Percentiles rank a stretch among this genome's conserved stretches.
These are phyloP conservation scores for Murraya koenigii DNA, from an alignment of 345 rosid genomes.

Conservation along the genomic window DNA sequence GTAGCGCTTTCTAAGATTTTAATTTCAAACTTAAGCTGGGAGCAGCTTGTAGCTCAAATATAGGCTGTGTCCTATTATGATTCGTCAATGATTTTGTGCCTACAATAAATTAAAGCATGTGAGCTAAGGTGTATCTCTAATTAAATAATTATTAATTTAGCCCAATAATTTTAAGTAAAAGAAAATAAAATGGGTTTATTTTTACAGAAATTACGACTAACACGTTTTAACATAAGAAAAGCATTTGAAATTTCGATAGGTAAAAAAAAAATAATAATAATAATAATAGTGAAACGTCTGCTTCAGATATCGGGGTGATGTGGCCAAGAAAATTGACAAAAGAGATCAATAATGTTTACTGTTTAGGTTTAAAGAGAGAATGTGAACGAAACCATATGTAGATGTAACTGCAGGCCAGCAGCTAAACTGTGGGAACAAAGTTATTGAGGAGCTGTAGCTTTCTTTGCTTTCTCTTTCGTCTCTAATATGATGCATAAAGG, in stretches of 20 bases:
- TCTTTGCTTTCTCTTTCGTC: too few relatives aligned
- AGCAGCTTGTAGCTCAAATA: neutral
- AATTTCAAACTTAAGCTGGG: slow-evolving; percentile 12
- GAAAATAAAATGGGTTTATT: neutral
- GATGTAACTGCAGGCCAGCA: too few relatives aligned
- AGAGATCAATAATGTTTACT: too few relatives aligned
- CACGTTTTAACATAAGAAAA: slow-evolving; percentile 3
- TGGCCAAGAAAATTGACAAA: too few relatives aligned
- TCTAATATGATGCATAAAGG: too few relatives aligned
- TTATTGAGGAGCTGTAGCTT: too few relatives aligned
- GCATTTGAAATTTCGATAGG: slow-evolving; percentile 5
- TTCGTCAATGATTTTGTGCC: slow-evolving; percentile 12
- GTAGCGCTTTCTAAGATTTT: slow-evolving; percentile 2
- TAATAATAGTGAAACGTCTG: slow-evolving; percentile 20
- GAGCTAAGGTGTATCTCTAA: neutral
- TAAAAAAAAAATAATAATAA: neutral
- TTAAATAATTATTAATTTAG: neutral
- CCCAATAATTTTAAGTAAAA: neutral
- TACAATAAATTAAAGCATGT: neutral
- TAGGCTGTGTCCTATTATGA: neutral
- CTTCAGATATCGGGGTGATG: slow-evolving; percentile 13
- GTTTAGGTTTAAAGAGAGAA: too few relatives aligned
- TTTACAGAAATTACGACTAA: neutral
- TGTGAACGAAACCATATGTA: too few relatives aligned
- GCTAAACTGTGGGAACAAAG: too few relatives aligned